phyloP scores from a whole-genome alignment of 257 asterid genomes.

The Avicennia marina region DNA sequence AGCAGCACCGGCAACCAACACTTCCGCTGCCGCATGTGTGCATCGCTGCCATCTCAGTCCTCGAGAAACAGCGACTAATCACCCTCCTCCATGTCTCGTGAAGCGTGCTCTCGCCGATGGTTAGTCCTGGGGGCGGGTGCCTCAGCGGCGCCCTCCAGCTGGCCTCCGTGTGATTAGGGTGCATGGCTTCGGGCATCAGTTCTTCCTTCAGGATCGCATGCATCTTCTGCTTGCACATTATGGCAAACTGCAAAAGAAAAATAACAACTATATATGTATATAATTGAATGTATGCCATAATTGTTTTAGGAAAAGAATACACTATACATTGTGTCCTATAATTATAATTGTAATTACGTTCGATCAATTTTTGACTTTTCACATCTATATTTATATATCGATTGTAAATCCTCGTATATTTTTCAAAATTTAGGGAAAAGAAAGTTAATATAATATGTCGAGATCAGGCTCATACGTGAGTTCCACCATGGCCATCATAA shows the following conservation, averaged over 20 bases:
- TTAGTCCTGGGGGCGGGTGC: background rate
- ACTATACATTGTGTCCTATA: too few species aligned
- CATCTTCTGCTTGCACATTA: conserved; percentile 51
- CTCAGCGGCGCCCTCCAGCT: background rate
- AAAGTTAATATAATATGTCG: too few species aligned
- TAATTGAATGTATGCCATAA: too few species aligned
- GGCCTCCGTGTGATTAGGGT: background rate
- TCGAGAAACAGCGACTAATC: conserved; percentile 17
- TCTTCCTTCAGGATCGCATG: conserved; percentile 52
- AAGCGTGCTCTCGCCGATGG: conserved; percentile 13
- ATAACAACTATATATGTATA: too few species aligned
- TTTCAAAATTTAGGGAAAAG: too few species aligned
- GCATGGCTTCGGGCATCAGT: conserved; percentile 12
- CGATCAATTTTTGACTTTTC: too few species aligned
- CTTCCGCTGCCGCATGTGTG: conserved; percentile 22
- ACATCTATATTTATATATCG: too few species aligned
- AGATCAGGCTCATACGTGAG: conserved; percentile 36
- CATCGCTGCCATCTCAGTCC: conserved; percentile 21
- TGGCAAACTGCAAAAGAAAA: conserved; percentile 36
- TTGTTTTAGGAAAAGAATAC: too few species aligned
- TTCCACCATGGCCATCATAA: conserved; percentile 44
- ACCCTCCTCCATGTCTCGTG: conserved; percentile 29
- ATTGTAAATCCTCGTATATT: too few species aligned
- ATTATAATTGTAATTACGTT: too few species aligned
- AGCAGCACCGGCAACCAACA: conserved; percentile 29